These are phyloP conservation scores for Apiotrichum mycotoxinovorans DNA, from an alignment of 1,284 basidiomycete genomes.

Conservation along the genomic window DNA sequence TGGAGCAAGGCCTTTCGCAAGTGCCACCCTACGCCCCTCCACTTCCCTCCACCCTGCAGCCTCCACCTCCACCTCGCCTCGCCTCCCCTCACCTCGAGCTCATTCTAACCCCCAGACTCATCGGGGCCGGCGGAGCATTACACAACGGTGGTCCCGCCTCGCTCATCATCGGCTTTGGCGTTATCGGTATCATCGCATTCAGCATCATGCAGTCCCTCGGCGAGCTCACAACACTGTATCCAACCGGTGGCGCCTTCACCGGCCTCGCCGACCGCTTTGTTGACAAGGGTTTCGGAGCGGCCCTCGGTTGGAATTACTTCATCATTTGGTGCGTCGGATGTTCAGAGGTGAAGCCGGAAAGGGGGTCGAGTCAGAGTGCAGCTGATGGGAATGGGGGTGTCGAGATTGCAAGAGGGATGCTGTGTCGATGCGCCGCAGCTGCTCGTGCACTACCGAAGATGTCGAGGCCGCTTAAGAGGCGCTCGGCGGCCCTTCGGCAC, in stretches of 20 bases:
- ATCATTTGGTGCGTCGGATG: constrained; percentile 15
- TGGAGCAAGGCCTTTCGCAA: no score
- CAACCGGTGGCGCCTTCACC: constrained; percentile 24
- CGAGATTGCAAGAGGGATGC: no score
- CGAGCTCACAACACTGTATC: constrained; percentile 27
- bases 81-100: not conserved
- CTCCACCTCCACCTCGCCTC: not conserved
- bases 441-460: no score
- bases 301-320: constrained; percentile 31
- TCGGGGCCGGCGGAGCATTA: constrained; percentile 24
- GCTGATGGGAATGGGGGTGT: no score
- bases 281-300: constrained; percentile 24
- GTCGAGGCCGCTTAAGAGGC: no score
- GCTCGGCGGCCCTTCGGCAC: no score
- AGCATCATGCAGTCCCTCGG: constrained; percentile 28
- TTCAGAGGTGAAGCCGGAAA: not conserved
- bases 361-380: not conserved
- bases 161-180: constrained; percentile 26
- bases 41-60: no score
- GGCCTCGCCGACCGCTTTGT: constrained; percentile 25
- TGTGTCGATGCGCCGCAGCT: no score
- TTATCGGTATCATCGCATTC: constrained; percentile 25
- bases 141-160: constrained; percentile 22
- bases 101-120: constrained; percentile 5
- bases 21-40: no score